Conservation (phyloP, 2,329 filamentous ascomycete species). For the Colletotrichum sp. region DNA sequence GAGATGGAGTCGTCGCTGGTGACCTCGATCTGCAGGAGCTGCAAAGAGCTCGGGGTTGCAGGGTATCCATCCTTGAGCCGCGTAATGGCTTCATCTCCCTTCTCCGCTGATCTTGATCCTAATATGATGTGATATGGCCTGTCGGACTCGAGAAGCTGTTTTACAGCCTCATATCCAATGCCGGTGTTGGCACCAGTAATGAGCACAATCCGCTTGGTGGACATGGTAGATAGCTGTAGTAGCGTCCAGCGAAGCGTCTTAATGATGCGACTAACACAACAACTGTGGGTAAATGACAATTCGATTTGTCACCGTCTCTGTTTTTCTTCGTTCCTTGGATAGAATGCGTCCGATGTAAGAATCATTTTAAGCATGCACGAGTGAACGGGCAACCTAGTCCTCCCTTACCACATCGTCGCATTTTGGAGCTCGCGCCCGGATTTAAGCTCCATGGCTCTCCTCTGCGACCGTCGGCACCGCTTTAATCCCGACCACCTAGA, state of each 20-base stretch:
- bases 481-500: neutral
- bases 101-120: slow-evolving; percentile 54
- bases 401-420: neutral
- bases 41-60: slow-evolving; percentile 42
- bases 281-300: neutral
- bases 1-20: slow-evolving; percentile 50
- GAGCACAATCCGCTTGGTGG: slow-evolving; percentile 44
- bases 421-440: neutral
- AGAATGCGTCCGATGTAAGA: neutral
- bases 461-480: neutral
- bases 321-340: neutral
- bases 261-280: neutral
- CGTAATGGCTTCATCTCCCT: slow-evolving; percentile 52
- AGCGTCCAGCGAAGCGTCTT: neutral
- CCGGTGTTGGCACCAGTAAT: slow-evolving; percentile 68
- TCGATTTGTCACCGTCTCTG: neutral
- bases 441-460: neutral
- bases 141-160: slow-evolving; percentile 51
- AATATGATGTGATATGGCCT: slow-evolving; percentile 60
- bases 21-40: slow-evolving; percentile 57
- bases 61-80: slow-evolving; percentile 44
- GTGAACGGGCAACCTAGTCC: neutral
- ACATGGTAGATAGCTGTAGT: neutral
- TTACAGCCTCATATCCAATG: slow-evolving; percentile 62
- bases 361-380: neutral